Evolutionary conservation across 768 basidiomycete genomes (phyloP).

Genomic region (Boletus edulis): DNA sequence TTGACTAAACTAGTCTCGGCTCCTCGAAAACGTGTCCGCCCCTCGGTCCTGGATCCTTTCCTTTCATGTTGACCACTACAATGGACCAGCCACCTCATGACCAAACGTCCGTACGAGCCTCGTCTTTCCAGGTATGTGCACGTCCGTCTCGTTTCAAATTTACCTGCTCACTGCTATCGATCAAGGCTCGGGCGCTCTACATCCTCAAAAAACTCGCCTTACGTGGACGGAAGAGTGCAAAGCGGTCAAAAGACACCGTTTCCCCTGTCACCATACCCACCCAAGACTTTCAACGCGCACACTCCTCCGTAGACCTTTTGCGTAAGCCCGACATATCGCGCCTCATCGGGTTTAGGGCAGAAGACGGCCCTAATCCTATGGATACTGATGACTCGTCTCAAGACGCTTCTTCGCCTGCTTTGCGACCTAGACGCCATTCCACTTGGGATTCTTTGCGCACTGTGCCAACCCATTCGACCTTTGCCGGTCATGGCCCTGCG

Average conservation of each 20-base stretch:
- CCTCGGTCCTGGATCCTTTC: conserved; percentile 2
- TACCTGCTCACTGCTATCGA: background rate
- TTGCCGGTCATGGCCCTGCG: conserved; percentile 9
- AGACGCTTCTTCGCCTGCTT: conserved; percentile 21
- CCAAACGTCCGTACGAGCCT: conserved; percentile 21
- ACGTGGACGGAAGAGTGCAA: conserved; percentile 32
- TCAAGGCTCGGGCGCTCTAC: conserved; percentile 34
- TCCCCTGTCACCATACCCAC: conserved; percentile 23
- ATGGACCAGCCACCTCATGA: conserved; percentile 29
- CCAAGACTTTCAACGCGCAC: conserved; percentile 24
- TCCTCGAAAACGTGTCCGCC: conserved; percentile 28
- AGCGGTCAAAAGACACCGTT: conserved; percentile 28
- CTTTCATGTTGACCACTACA: conserved; percentile 17
- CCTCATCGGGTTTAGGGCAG: conserved; percentile 23
- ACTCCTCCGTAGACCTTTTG: conserved; percentile 35
- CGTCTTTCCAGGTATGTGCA: conserved; percentile 29
- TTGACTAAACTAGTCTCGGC: conserved; percentile 23
- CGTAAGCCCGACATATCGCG: conserved; percentile 25
- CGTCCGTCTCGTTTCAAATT: conserved; percentile 13
- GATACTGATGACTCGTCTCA: conserved; percentile 33
- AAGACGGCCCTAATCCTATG: conserved; percentile 23
- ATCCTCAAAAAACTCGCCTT: conserved; percentile 38
- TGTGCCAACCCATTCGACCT: conserved; percentile 6
- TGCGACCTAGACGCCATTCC: conserved; percentile 24
- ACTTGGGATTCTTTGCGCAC: conserved; percentile 18